phyloP scores from a whole-genome alignment of 176 grass and related monocot genomes.

The Phoenix roebelenii region DNA sequence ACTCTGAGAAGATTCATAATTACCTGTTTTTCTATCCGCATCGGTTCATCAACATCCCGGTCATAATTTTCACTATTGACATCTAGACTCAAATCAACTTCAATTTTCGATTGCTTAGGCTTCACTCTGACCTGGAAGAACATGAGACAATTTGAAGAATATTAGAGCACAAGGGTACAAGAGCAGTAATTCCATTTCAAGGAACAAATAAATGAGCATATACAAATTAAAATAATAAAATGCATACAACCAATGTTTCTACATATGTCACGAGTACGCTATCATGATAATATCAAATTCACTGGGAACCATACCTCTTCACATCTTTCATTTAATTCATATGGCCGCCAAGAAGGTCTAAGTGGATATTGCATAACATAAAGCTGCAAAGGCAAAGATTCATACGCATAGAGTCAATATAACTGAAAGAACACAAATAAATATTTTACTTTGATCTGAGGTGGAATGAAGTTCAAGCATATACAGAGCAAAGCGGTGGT shows the following conservation, averaged over 20 bases:
- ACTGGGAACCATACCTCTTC: conserved; percentile 45
- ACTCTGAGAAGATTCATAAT: background rate
- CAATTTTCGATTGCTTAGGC: conserved; percentile 54
- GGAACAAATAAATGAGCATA: no score
- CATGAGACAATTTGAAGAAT: conserved; percentile 1
- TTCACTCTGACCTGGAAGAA: conserved; percentile 61
- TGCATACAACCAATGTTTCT: background rate
- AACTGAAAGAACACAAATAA: no score
- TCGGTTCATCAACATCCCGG: conserved; percentile 25
- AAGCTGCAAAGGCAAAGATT: conserved; percentile 47
- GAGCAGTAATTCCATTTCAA: no score
- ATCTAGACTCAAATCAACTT: conserved; percentile 63
- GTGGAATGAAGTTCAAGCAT: no score
- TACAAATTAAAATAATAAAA: background rate
- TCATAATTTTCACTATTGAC: conserved; percentile 64
- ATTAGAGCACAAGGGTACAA: no score
- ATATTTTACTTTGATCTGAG: no score
- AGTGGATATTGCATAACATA: conserved; percentile 85
- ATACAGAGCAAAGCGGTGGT: no score
- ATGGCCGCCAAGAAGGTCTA: conserved; percentile 79
- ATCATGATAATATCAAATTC: conserved; percentile 4
- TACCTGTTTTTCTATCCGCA: conserved; percentile 53
- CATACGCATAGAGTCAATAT: conserved; percentile 7
- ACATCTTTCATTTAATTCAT: conserved; percentile 64
- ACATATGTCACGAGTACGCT: no score